Evolutionary conservation across 2,329 filamentous ascomycete genomes (phyloP), one percentile per base, ranked within the genome.

Genomic region (Polytolypa hystricis): DNA sequence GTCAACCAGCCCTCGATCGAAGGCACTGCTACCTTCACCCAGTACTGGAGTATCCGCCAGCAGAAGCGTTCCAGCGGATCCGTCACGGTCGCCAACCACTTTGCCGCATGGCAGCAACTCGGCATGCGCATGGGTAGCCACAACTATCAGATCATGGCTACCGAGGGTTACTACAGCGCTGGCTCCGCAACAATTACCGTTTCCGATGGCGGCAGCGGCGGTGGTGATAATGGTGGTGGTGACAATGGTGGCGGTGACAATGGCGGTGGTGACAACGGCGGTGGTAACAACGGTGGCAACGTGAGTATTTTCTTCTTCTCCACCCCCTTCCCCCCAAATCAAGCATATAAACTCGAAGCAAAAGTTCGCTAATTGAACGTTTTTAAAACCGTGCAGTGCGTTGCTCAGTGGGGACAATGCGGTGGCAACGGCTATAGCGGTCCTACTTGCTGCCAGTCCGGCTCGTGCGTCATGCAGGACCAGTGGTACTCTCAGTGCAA

Each of bases 101-200:
- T 74, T 46, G 59, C 67, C 45, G 70, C 69, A 5, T 75, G 71
- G 71, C 51, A 51, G 14, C 56, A 58, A 25, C 47, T 52, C n/a
- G 70, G 71, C 3, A 51, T 73, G 51, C 60, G 54, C 17, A 48
- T 74, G 8, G 71, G 71, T 2, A 58, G 44, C 26, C 58, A 64
- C 45, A 58, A 74, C 52, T 74, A 74, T 51, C 63, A 68, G 60
- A 71, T 74, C 42, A 54, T 73, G 14, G 70, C 70, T 10, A 69
- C 67, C 1, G 71, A 74, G 53, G 70, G 50, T 8, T 35, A 28
- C 14, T 16, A 8, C 10, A 28, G 33, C 2, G 28, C 21, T 15
- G 33, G 33, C n/a, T 25, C 21, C 21, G 21, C 21, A n/a, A 7
- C 7, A 25, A 7, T 7, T 7, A 25, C 7, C 21, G 21, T 25